These are phyloP conservation scores for Tephrocybe sp. DNA, from an alignment of 768 basidiomycete species.

Conservation along the genomic window DNA sequence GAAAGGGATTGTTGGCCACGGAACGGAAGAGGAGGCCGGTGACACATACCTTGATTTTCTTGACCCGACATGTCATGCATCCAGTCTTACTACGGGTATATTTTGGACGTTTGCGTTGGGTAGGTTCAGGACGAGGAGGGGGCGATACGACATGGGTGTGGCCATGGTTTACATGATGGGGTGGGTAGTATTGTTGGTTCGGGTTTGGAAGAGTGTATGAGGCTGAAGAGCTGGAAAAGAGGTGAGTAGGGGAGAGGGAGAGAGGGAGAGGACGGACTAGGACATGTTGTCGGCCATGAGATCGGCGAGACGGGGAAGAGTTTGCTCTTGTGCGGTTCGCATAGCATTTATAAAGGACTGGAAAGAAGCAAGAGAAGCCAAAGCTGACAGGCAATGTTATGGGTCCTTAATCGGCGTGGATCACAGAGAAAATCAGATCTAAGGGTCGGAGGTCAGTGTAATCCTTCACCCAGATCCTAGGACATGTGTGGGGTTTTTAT, in stretches of 20 bases:
- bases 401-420: slow-evolving; percentile 48
- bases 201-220: slow-evolving; percentile 37
- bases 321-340: slow-evolving; percentile 36
- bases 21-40: slow-evolving; percentile 1
- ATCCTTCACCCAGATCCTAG: slow-evolving; percentile 38
- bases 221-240: slow-evolving; percentile 30
- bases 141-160: slow-evolving; percentile 49
- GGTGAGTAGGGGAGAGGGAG: slow-evolving; percentile 19
- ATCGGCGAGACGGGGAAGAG: slow-evolving; percentile 37
- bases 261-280: slow-evolving; percentile 43
- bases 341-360: slow-evolving; percentile 53
- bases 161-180: slow-evolving; percentile 37
- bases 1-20: slow-evolving; percentile 5
- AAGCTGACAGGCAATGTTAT: slow-evolving; percentile 38
- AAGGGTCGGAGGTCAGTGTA: slow-evolving; percentile 58
- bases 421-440: slow-evolving; percentile 71
- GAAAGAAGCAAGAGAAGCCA: slow-evolving; percentile 33
- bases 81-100: slow-evolving; percentile 94
- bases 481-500: slow-evolving; percentile 40
- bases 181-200: slow-evolving; percentile 38
- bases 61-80: slow-evolving; percentile 88
- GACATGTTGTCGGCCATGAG: slow-evolving; percentile 52
- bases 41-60: slow-evolving; percentile 89
- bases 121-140: slow-evolving; percentile 45
- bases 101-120: slow-evolving; percentile 80